These are phyloP conservation scores for Fusarium succisae DNA, from an alignment of 2,329 filamentous ascomycete species.

Conservation along the genomic window DNA sequence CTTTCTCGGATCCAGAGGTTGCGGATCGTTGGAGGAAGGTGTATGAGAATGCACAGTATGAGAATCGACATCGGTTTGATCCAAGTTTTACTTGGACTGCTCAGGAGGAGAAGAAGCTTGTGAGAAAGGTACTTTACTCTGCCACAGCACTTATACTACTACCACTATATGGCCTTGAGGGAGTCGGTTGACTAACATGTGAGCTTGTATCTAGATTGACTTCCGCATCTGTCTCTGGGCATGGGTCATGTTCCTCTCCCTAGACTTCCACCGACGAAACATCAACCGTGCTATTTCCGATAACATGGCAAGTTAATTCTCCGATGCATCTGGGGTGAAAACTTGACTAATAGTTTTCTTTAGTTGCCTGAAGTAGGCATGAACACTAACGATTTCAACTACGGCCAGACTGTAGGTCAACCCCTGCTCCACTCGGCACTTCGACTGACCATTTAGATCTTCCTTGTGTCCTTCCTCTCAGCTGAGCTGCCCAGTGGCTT, in stretches of 20 bases:
- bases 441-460: slow-evolving; percentile 48
- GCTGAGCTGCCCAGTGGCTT: slow-evolving; percentile 61
- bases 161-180: accelerated
- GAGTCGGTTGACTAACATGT: slow-evolving; percentile 7
- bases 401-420: slow-evolving; percentile 49
- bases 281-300: slow-evolving; percentile 56
- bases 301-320: slow-evolving; percentile 45
- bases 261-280: slow-evolving; percentile 58
- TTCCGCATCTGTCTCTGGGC: slow-evolving; percentile 48
- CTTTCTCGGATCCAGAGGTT: slow-evolving; percentile 60
- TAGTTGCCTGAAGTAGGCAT: slow-evolving; percentile 52
- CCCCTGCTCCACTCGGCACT: background rate
- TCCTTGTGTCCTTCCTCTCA: slow-evolving; percentile 55
- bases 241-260: slow-evolving; percentile 59
- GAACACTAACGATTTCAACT: slow-evolving; percentile 58
- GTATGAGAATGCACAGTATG: slow-evolving; percentile 66
- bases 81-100: slow-evolving; percentile 53
- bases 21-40: slow-evolving; percentile 63
- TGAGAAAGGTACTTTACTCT: slow-evolving; percentile 51
- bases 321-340: accelerated
- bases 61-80: slow-evolving; percentile 70
- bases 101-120: slow-evolving; percentile 57
- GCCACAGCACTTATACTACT: too few relatives aligned
- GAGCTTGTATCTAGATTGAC: slow-evolving; percentile 56
- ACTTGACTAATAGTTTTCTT: background rate